A percentile compares a stretch with the other conserved stretches of the same genome.
These are phyloP conservation scores for Mycosphaerelloides madeirae DNA, from an alignment of 2,329 filamentous ascomycete species.

Conservation along the genomic window DNA sequence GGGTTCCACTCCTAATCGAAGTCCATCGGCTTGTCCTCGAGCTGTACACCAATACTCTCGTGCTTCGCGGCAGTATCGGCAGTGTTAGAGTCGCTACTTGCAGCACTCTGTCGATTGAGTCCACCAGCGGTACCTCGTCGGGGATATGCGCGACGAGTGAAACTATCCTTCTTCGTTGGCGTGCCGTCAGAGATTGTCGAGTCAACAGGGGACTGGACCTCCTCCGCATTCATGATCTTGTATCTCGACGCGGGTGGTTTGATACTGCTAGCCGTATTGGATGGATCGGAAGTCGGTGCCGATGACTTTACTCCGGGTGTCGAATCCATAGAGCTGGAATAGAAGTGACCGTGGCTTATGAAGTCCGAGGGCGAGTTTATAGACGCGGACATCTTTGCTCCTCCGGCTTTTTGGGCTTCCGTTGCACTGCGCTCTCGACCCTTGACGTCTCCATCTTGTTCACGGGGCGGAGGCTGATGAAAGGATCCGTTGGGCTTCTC, in stretches of 20 bases:
- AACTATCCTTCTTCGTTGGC: slow-evolving; percentile 22
- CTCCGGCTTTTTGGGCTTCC: not conserved
- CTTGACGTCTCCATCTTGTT: slow-evolving; percentile 17
- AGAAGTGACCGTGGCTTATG: slow-evolving; percentile 22
- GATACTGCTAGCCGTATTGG: slow-evolving; percentile 1
- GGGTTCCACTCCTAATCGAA: slow-evolving; percentile 48
- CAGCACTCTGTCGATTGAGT: slow-evolving; percentile 31
- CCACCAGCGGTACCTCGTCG: slow-evolving; percentile 40
- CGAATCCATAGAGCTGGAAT: slow-evolving; percentile 23
- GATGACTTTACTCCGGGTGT: slow-evolving; percentile 15
- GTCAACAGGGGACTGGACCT: slow-evolving; percentile 15
- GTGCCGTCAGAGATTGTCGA: slow-evolving; percentile 11
- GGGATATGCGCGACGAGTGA: slow-evolving; percentile 12
- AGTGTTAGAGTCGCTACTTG: slow-evolving; percentile 23
- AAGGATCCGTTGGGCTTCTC: slow-evolving; percentile 24
- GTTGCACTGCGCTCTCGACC: not conserved
- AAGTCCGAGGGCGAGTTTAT: slow-evolving; percentile 26
- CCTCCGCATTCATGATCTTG: slow-evolving; percentile 11
- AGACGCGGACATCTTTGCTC: slow-evolving; percentile 24
- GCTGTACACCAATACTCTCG: slow-evolving; percentile 55
- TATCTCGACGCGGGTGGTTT: slow-evolving; percentile 15
- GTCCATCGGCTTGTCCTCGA: slow-evolving; percentile 74
- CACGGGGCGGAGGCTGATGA: slow-evolving; percentile 28
- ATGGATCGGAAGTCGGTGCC: slow-evolving; percentile 7
- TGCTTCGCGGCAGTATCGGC: slow-evolving; percentile 23